These are phyloP conservation scores for Amylostereum chailletii DNA, from an alignment of 1,284 basidiomycete genomes.

Conservation along the genomic window DNA sequence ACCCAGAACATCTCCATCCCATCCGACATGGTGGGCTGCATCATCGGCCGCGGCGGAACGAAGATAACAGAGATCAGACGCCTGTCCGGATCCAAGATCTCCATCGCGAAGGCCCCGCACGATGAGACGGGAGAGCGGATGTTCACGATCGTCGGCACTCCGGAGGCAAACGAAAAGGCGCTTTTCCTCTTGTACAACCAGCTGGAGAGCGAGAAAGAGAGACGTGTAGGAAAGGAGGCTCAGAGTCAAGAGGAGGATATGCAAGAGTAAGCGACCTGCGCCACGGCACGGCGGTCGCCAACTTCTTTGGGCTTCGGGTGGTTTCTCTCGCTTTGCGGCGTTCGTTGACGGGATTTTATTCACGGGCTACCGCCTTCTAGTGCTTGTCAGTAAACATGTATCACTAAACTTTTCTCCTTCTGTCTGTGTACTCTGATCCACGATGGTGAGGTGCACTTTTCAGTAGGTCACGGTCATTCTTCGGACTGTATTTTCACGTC, in stretches of 20 bases:
- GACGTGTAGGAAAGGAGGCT: constrained; percentile 74
- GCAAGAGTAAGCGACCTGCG: constrained; percentile 19
- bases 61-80: constrained; percentile 99
- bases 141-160: constrained; percentile 98
- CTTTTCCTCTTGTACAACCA: constrained; percentile 96
- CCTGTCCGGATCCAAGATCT: constrained; percentile 93
- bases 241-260: constrained; percentile 44
- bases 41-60: constrained; percentile 92
- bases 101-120: constrained; percentile 96
- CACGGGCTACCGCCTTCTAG: constrained; percentile 13
- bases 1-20: constrained; percentile 99
- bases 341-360: constrained; percentile 13
- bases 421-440: not conserved
- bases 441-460: not conserved
- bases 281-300: not conserved
- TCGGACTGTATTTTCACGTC: constrained; percentile 3
- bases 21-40: constrained; percentile 97
- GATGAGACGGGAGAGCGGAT: constrained; percentile 98
- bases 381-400: constrained; percentile 13
- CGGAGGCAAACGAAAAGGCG: constrained; percentile 94
- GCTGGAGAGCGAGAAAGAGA: constrained; percentile 92
- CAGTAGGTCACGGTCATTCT: not conserved
- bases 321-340: constrained; percentile 5
- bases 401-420: constrained; percentile 8
- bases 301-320: not conserved